These are phyloP conservation scores for Stylosanthes scabra DNA, from an alignment of 331 rosid species.

Conservation along the genomic window DNA sequence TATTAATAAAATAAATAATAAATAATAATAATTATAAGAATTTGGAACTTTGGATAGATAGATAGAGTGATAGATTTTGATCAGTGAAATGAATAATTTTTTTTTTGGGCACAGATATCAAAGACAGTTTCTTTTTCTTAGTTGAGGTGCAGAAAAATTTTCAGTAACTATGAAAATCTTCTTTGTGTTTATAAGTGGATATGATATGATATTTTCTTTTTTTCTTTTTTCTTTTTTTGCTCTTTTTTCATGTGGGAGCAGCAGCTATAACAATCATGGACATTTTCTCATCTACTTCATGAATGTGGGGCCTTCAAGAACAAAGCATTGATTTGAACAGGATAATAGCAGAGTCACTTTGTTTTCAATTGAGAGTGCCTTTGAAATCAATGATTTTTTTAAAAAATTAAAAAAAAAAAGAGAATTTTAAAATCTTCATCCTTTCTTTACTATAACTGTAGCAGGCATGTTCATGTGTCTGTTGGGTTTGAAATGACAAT, in stretches of 20 bases:
- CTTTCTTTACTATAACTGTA: conserved; percentile 51
- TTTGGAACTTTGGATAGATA: conserved; percentile 31
- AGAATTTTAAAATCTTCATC: conserved; percentile 45
- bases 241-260: conserved; percentile 36
- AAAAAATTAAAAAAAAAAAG: conserved; percentile 41
- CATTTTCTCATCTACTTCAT: conserved; percentile 35
- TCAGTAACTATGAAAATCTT: conserved; percentile 5
- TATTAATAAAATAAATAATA: too few relatives aligned
- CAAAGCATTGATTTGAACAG: conserved; percentile 37
- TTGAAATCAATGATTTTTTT: background rate
- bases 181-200: conserved; percentile 36
- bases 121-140: conserved; percentile 14
- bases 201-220: conserved; percentile 19
- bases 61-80: conserved; percentile 7
- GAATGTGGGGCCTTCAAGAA: conserved; percentile 61
- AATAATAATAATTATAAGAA: conserved; percentile 39
- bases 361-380: conserved; percentile 51
- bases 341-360: conserved; percentile 46
- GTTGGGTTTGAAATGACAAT: conserved; percentile 67
- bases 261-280: conserved; percentile 53
- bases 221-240: too few relatives aligned
- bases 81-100: conserved; percentile 16
- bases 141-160: conserved; percentile 38
- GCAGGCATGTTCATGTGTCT: conserved; percentile 72
- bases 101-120: conserved; percentile 32